Evolutionary conservation across 768 basidiomycete species (phyloP).

Genomic region (Amanita muscaria): DNA sequence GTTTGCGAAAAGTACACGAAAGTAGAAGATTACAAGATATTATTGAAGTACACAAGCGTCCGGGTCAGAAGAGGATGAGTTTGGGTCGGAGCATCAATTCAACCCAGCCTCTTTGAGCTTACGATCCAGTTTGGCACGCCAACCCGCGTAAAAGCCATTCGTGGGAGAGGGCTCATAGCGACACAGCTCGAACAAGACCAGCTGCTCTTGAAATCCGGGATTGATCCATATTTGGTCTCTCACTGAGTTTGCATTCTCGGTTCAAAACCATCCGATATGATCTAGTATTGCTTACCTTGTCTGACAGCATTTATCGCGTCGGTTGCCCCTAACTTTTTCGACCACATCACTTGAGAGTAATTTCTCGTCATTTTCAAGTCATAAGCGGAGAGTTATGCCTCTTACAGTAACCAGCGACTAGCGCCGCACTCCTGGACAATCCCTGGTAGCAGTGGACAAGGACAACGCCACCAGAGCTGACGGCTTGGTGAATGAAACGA

Average conservation of each 20-base stretch:
- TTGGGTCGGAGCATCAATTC: conserved; percentile 13
- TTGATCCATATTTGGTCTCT: conserved; percentile 75
- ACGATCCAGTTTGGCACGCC: conserved; percentile 49
- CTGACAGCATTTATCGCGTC: conserved; percentile 55
- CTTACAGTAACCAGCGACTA: conserved; percentile 73
- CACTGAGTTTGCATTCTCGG: conserved; percentile 28
- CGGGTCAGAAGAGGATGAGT: conserved; percentile 5
- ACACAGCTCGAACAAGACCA: conserved; percentile 68
- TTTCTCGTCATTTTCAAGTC: conserved; percentile 11
- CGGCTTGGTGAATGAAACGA: conserved; percentile 55
- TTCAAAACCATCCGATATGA: conserved; percentile 1
- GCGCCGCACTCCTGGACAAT: conserved; percentile 56
- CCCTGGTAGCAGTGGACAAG: conserved; percentile 65
- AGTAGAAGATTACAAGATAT: no score
- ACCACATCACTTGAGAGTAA: conserved; percentile 53
- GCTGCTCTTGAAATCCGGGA: conserved; percentile 73
- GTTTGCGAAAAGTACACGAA: neutral
- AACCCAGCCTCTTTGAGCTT: conserved; percentile 36
- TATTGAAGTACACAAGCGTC: no score
- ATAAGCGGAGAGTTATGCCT: conserved; percentile 6
- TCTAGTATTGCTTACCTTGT: conserved; percentile 31
- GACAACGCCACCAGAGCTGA: conserved; percentile 48
- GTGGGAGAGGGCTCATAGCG: conserved; percentile 50
- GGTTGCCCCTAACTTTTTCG: conserved; percentile 45
- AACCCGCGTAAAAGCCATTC: conserved; percentile 59